phyloP scores from a whole-genome alignment of 208 protist species.

The Crithidia thermophila region DNA sequence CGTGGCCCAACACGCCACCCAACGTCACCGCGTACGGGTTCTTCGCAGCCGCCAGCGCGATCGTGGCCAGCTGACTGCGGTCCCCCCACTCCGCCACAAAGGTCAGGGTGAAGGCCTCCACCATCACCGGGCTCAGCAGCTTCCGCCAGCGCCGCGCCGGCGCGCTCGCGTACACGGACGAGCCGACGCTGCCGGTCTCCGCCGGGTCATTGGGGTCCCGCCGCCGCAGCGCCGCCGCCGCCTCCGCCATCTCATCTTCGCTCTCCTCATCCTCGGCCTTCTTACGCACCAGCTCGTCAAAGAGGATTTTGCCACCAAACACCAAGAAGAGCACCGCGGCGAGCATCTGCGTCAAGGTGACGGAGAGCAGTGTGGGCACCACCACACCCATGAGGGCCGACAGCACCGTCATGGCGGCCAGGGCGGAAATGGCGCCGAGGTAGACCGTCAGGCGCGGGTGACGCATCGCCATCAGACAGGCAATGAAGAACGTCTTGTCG shows the following conservation, averaged over 20 bases:
- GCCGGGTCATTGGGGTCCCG: slow-evolving; percentile 69
- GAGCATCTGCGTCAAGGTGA: slow-evolving; percentile 85
- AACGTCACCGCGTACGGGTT: slow-evolving; percentile 94
- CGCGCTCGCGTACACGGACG: slow-evolving; percentile 43
- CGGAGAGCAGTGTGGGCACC: slow-evolving; percentile 84
- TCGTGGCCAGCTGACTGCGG: slow-evolving; percentile 96
- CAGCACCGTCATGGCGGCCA: slow-evolving; percentile 95
- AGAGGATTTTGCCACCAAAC: slow-evolving; percentile 91
- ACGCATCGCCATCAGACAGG: slow-evolving; percentile 95
- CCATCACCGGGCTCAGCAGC: slow-evolving; percentile 73
- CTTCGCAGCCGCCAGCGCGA: slow-evolving; percentile 92
- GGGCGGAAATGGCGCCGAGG: slow-evolving; percentile 81
- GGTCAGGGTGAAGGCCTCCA: slow-evolving; percentile 95
- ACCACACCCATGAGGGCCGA: slow-evolving; percentile 86
- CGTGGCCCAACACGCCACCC: slow-evolving; percentile 93
- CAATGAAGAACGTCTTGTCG: slow-evolving; percentile 98
- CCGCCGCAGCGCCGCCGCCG: slow-evolving; percentile 71
- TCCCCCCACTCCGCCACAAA: slow-evolving; percentile 98
- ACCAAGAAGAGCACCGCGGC: slow-evolving; percentile 90
- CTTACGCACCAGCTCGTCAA: slow-evolving; percentile 70
- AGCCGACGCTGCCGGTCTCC: slow-evolving; percentile 59
- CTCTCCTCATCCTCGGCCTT: slow-evolving; percentile 64
- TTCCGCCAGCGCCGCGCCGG: slow-evolving; percentile 53
- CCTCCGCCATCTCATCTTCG: slow-evolving; percentile 91
- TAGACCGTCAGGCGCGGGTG: slow-evolving; percentile 85